These are phyloP conservation scores for Penicillium robsamsonii DNA, from an alignment of 495 filamentous ascomycete genomes.

Conservation along the genomic window DNA sequence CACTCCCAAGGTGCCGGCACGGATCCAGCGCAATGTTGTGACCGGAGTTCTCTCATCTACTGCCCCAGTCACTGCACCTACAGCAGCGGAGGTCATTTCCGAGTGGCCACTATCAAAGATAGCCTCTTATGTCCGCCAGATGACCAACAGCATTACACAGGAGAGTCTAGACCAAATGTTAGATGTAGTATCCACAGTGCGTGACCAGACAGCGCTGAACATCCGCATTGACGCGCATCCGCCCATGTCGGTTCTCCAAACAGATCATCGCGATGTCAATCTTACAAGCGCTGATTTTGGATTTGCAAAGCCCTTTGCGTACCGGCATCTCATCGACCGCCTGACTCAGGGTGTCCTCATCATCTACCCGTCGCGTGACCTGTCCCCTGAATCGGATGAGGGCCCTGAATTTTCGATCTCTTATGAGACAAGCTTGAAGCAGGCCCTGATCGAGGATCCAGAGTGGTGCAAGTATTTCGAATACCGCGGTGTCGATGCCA, in stretches of 20 bases:
- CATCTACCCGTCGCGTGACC: constrained; percentile 23
- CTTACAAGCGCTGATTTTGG: constrained; percentile 24
- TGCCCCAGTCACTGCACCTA: constrained; percentile 12
- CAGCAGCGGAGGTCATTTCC: constrained; percentile 32
- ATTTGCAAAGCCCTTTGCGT: constrained; percentile 21
- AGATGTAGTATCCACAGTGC: constrained; percentile 30
- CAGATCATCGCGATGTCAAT: constrained; percentile 28
- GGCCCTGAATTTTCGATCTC: constrained; percentile 43
- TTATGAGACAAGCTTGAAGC: constrained; percentile 35
- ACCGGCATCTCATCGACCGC: constrained; percentile 21
- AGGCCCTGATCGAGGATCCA: constrained; percentile 35
- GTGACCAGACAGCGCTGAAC: constrained; percentile 36
- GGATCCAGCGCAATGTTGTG: constrained; percentile 40
- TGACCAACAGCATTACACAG: constrained; percentile 38
- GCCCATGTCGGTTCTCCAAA: constrained; percentile 23
- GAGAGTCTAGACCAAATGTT: constrained; percentile 28
- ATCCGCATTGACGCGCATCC: constrained; percentile 18
- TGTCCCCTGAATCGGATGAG: constrained; percentile 31
- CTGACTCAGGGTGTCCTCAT: constrained; percentile 17
- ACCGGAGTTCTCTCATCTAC: constrained; percentile 24
- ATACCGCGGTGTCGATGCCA: constrained; percentile 35
- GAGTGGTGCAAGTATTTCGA: constrained; percentile 43
- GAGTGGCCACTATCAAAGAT: constrained; percentile 34
- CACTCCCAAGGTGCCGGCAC: constrained; percentile 25
- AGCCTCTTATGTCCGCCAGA: constrained; percentile 36